phyloP scores from a whole-genome alignment of 306 rosid genomes.

The Hippophae rhamnoides region DNA sequence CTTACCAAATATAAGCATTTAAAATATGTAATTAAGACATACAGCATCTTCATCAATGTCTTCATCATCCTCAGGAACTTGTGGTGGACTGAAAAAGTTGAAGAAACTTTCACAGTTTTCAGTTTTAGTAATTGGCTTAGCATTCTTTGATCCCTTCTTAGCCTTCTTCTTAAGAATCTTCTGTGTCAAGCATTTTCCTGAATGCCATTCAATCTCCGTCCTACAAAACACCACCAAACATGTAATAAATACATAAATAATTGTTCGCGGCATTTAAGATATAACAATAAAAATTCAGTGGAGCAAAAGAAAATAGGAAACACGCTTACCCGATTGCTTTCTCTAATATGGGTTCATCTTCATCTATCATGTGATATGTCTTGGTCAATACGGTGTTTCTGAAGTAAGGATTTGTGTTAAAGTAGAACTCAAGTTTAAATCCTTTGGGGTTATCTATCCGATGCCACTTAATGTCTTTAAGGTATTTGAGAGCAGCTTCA shows the following conservation, averaged over 20 bases:
- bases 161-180: slow-evolving; percentile 96
- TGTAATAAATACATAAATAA: background rate
- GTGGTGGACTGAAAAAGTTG: slow-evolving; percentile 81
- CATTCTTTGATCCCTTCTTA: slow-evolving; percentile 84
- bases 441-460: slow-evolving; percentile 78
- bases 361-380: slow-evolving; percentile 88
- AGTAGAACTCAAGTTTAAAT: slow-evolving; percentile 77
- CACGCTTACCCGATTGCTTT: slow-evolving; percentile 70
- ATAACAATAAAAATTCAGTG: background rate
- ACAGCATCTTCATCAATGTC: slow-evolving; percentile 83
- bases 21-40: slow-evolving; percentile 7
- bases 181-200: slow-evolving; percentile 76
- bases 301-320: background rate
- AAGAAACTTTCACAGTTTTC: slow-evolving; percentile 93
- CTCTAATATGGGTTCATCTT: slow-evolving; percentile 82
- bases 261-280: too few relatives aligned
- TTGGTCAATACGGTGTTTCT: slow-evolving; percentile 66
- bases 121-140: slow-evolving; percentile 85
- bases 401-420: slow-evolving; percentile 68
- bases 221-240: slow-evolving; percentile 29
- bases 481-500: slow-evolving; percentile 77
- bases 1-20: background rate
- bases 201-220: slow-evolving; percentile 82
- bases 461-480: slow-evolving; percentile 78
- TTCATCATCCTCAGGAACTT: slow-evolving; percentile 86